Evolutionary conservation across 495 filamentous ascomycete species (phyloP).

Genomic region (Oleoguttula mirabilis): DNA sequence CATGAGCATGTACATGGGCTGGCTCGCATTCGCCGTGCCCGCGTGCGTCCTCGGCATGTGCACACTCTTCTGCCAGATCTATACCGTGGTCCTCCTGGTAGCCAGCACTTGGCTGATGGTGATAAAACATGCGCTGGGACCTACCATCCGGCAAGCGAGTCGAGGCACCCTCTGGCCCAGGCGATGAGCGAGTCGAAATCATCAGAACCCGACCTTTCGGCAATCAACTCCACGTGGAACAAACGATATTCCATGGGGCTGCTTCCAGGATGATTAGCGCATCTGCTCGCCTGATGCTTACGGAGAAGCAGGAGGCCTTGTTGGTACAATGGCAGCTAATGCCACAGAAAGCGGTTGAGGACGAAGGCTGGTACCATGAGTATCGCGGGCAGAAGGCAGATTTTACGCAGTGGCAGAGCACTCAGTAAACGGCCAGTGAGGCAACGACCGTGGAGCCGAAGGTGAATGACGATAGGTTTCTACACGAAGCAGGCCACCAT

Average conservation of each 20-base stretch:
- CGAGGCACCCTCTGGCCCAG: neutral
- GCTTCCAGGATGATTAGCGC: neutral
- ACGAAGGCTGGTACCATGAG: too few species aligned
- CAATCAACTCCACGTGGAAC: neutral
- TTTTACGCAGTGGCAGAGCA: too few species aligned
- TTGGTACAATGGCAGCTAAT: neutral
- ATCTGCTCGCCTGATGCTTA: neutral
- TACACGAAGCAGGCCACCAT: too few species aligned
- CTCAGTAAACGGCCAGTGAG: too few species aligned
- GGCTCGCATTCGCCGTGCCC: neutral
- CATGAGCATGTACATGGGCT: neutral
- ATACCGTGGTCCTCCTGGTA: neutral
- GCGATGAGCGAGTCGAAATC: neutral
- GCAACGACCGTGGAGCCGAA: too few species aligned
- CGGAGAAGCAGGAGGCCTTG: neutral
- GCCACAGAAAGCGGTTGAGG: too few species aligned
- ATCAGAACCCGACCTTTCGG: neutral
- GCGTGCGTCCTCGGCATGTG: slow-evolving; percentile 1
- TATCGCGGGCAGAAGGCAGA: too few species aligned
- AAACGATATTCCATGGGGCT: neutral
- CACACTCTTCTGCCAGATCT: neutral
- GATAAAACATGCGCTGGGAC: neutral
- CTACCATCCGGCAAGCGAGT: neutral
- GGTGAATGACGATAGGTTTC: too few species aligned
- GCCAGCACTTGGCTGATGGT: neutral